These are phyloP conservation scores for Stramenopiles sp. DNA, from an alignment of 352 stramenopile species.

Conservation along the genomic window DNA sequence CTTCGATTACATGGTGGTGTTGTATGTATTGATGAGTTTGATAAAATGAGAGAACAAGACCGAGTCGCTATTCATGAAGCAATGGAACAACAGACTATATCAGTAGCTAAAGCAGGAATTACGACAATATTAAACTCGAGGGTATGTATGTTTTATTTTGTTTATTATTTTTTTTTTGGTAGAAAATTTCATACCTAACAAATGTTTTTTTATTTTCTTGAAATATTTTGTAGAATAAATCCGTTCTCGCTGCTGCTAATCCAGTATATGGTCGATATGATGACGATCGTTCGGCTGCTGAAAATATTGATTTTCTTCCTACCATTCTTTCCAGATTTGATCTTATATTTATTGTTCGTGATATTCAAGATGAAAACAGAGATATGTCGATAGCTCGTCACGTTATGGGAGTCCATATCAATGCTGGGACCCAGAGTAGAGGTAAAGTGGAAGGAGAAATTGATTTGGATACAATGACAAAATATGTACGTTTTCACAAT, in stretches of 20 bases:
- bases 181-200: too few species aligned
- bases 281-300: slow-evolving; percentile 74
- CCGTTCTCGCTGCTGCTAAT: slow-evolving; percentile 74
- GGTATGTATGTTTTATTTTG: too few species aligned
- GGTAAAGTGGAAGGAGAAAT: slow-evolving; percentile 18
- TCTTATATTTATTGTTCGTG: slow-evolving; percentile 93
- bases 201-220: too few species aligned
- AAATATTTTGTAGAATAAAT: too few species aligned
- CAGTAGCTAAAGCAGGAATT: slow-evolving; percentile 90
- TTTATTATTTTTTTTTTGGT: too few species aligned
- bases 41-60: slow-evolving; percentile 66
- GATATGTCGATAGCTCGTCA: slow-evolving; percentile 84
- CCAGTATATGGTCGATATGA: slow-evolving; percentile 92
- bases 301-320: slow-evolving; percentile 97
- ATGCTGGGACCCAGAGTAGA: slow-evolving; percentile 24
- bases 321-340: slow-evolving; percentile 94
- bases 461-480: slow-evolving; percentile 32
- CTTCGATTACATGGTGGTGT: slow-evolving; percentile 85
- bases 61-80: slow-evolving; percentile 91
- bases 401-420: slow-evolving; percentile 88
- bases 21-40: slow-evolving; percentile 90
- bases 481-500: too few species aligned
- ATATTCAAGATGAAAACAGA: slow-evolving; percentile 76
- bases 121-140: slow-evolving; percentile 87
- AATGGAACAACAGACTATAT: slow-evolving; percentile 99